Base-by-base conservation (phyloP, 1,139 yeast species). In the Candida tropicalis region DNA sequence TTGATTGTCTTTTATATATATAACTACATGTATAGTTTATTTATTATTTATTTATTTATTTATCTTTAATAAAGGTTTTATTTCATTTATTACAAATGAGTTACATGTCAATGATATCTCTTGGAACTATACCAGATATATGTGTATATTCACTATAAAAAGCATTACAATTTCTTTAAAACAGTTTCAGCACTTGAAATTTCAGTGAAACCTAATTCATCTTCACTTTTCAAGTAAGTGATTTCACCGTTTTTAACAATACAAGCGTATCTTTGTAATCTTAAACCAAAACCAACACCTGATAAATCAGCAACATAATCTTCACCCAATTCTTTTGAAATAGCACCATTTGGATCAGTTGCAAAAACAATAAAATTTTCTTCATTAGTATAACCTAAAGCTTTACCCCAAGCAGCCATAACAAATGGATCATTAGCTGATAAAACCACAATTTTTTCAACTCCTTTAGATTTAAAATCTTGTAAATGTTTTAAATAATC, bases 371-470 rank as follows among this genome's bases (percentile, higher is more conserved):
- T 63, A 47, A 56, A 67, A 47, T 66, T 76, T 59, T 53, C 70
- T 50, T 70, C 76, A 51, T 70, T 80, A 50, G 66, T 68, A 56
- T 66, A 70, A 33, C 82, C 81, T 44, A 87, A 70, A 15, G 82
- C 80, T 67, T 85, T 86, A 50, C 87, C 91, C 95, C 95, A 87
- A 31, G 95, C 95, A 50, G 79, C 69, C 62, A 73, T 71, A 45
- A 89, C 95, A 60, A 88, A 88, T 24, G 97, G 87, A 56, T 87
- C 89, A 66, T 89, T 90, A 47, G 87, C 86, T 41, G 95, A 78
- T 47, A 87, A 61, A 25, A 89, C 84, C 46, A 88, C 72, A 42
- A 90, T 72, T 57, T 79, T 80, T 60, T 83, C 87, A 34, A 86
- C 87, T 18, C 90, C 88, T 65, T 84, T 84, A 41, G 72, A 68